These are phyloP conservation scores for Saccharomyces pastorianus DNA, from an alignment of 1,139 yeast species.

Conservation along the genomic window DNA sequence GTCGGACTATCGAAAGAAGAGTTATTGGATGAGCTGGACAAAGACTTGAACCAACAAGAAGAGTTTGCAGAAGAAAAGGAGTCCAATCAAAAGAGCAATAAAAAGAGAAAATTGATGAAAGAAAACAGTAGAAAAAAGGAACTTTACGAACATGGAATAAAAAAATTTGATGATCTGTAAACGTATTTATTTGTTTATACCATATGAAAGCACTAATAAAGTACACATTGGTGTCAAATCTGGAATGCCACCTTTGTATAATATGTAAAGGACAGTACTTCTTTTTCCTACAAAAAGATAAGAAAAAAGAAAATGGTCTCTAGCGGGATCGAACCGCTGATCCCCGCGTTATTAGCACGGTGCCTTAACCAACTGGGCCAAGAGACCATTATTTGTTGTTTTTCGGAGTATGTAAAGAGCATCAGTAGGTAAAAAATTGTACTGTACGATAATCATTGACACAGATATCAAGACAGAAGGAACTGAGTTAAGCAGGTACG, in stretches of 20 bases:
- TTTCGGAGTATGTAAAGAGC: too few relatives aligned
- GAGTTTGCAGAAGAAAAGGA: conserved; percentile 20
- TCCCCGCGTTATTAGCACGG: conserved; percentile 28
- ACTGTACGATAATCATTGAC: too few relatives aligned
- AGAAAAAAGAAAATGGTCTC: conserved; percentile 22
- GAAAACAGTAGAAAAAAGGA: conserved; percentile 30
- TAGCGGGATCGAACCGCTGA: conserved; percentile 20
- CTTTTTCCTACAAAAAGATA: too few relatives aligned
- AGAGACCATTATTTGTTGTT: conserved; percentile 15
- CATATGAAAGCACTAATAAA: neutral
- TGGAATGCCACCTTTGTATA: too few relatives aligned
- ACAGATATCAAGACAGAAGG: too few relatives aligned
- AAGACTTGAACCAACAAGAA: conserved; percentile 14
- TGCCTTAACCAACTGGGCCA: conserved; percentile 32
- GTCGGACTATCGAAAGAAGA: conserved; percentile 28
- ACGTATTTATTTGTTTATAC: neutral
- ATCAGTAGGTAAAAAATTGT: too few relatives aligned
- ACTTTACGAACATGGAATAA: conserved; percentile 54
- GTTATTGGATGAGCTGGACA: conserved; percentile 26
- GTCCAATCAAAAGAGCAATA: conserved; percentile 14
- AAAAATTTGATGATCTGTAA: conserved; percentile 55
- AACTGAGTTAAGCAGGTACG: too few relatives aligned
- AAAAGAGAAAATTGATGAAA: conserved; percentile 25
- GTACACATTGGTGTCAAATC: neutral
- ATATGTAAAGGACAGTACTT: too few relatives aligned